These are phyloP conservation scores for Polygonum aviculare DNA, from an alignment of 148 eudicot species.

Conservation along the genomic window DNA sequence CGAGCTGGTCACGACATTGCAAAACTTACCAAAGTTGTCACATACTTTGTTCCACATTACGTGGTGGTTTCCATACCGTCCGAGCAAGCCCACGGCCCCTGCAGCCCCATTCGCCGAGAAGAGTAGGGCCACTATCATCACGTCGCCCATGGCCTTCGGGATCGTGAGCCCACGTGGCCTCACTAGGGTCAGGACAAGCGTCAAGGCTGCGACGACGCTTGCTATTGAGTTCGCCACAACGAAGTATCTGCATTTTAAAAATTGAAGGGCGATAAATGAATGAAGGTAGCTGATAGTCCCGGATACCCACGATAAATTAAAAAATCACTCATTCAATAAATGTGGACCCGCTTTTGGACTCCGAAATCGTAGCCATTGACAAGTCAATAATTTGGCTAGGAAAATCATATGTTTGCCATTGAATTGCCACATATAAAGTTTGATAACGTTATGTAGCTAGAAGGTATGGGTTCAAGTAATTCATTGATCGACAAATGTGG, in stretches of 20 bases:
- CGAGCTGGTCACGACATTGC: slow-evolving; percentile 12
- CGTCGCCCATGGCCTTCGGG: slow-evolving; percentile 13
- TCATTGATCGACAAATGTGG: background rate
- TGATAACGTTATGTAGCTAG: background rate
- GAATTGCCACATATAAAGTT: too few species aligned
- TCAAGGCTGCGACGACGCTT: slow-evolving; percentile 15
- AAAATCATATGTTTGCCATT: too few species aligned
- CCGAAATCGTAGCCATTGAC: too few species aligned
- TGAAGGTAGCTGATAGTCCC: too few species aligned
- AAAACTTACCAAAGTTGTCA: slow-evolving; percentile 16
- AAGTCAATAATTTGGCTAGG: too few species aligned
- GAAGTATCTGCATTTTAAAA: slow-evolving; percentile 16
- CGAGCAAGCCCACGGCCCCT: slow-evolving; percentile 19
- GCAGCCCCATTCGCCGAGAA: slow-evolving; percentile 29
- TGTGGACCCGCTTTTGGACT: too few species aligned
- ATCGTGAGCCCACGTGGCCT: background rate
- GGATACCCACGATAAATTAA: too few species aligned
- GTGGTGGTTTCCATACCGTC: slow-evolving; percentile 27
- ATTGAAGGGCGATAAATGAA: too few species aligned
- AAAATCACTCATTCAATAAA: too few species aligned
- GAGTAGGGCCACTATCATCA: slow-evolving; percentile 28
- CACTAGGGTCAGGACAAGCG: slow-evolving; percentile 11
- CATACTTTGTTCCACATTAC: slow-evolving; percentile 28
- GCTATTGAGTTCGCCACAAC: slow-evolving; percentile 31
- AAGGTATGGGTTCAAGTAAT: background rate